Percentiles rank a stretch among this genome's conserved stretches.
These are phyloP conservation scores for Colletotrichum scovillei DNA, from an alignment of 2,329 filamentous ascomycete genomes.

Conservation along the genomic window DNA sequence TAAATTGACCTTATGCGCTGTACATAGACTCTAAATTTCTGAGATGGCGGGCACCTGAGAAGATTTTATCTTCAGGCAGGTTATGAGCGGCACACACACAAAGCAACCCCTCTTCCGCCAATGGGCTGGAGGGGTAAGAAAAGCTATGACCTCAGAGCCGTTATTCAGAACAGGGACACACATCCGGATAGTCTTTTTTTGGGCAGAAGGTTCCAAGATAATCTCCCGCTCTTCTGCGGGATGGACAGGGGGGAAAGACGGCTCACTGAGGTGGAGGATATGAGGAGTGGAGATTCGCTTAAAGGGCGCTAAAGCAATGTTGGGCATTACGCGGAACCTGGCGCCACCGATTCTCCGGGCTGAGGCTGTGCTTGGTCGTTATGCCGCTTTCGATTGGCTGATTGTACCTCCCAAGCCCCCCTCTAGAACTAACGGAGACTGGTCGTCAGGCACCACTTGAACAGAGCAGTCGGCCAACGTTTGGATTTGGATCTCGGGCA, in stretches of 20 bases:
- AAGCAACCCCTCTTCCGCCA: constrained; percentile 6
- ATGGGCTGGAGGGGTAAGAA: not conserved
- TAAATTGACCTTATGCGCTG: constrained; percentile 21
- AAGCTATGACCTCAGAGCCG: constrained; percentile 34
- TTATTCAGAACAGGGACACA: constrained; percentile 13
- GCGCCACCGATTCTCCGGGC: constrained; percentile 32
- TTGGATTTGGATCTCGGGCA: constrained; percentile 35
- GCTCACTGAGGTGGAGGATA: not conserved
- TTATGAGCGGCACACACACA: not conserved
- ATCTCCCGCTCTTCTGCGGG: constrained; percentile 27
- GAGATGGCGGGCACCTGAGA: not conserved
- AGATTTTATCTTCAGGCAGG: constrained; percentile 4
- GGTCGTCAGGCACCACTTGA: constrained; percentile 34
- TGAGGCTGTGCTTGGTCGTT: constrained; percentile 27
- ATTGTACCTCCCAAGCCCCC: constrained; percentile 13
- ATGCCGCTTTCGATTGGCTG: constrained; percentile 20
- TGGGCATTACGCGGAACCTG: constrained; percentile 33
- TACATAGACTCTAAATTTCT: constrained; percentile 3
- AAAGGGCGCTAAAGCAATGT: constrained; percentile 26
- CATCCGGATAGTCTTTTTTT: constrained; percentile 9
- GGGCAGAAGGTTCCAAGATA: constrained; percentile 26
- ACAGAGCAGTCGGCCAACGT: constrained; percentile 29
- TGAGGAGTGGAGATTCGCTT: constrained; percentile 25
- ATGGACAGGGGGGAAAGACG: constrained; percentile 25
- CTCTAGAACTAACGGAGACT: constrained; percentile 14